Conservation (phyloP, 2,329 filamentous ascomycete genomes). For the Trichoderma sp. region DNA sequence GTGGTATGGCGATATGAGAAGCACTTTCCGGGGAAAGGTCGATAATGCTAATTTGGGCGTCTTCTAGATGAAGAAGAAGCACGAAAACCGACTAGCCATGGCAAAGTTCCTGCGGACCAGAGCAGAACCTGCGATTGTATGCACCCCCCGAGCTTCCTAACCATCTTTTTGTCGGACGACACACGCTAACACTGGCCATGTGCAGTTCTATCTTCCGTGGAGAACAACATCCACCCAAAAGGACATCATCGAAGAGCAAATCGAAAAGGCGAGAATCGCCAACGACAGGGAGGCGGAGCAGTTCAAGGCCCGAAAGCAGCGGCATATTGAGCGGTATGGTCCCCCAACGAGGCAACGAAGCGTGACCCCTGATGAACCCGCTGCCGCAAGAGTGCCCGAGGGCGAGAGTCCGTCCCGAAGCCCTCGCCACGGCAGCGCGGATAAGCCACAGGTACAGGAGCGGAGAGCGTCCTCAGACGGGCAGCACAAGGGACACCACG, state of each 20-base stretch:
- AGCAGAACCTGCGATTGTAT: constrained; percentile 72
- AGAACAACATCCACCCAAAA: constrained; percentile 70
- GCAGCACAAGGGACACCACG: constrained; percentile 55
- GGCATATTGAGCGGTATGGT: constrained; percentile 39
- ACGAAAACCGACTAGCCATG: constrained; percentile 69
- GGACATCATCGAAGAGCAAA: constrained; percentile 69
- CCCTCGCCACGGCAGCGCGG: not conserved
- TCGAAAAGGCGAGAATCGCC: constrained; percentile 62
- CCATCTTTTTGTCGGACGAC: not conserved
- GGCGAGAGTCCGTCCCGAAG: constrained; percentile 28
- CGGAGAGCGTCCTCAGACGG: constrained; percentile 15
- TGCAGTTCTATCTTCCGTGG: constrained; percentile 84
- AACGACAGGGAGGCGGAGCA: constrained; percentile 67
- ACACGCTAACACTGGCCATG: constrained; percentile 9
- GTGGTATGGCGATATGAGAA: constrained; percentile 59
- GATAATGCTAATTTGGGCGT: constrained; percentile 30
- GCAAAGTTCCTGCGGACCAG: constrained; percentile 75
- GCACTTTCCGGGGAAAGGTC: not conserved
- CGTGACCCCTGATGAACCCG: constrained; percentile 41
- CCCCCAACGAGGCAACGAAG: constrained; percentile 28
- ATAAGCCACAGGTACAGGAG: not conserved
- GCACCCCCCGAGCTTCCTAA: constrained; percentile 40
- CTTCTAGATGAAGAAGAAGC: constrained; percentile 71
- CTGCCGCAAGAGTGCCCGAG: constrained; percentile 26
- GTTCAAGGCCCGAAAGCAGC: constrained; percentile 57